Evolutionary conservation across 2,329 filamentous ascomycete genomes (phyloP).

Genomic region (Arthrobotrys pseudoclavata): DNA sequence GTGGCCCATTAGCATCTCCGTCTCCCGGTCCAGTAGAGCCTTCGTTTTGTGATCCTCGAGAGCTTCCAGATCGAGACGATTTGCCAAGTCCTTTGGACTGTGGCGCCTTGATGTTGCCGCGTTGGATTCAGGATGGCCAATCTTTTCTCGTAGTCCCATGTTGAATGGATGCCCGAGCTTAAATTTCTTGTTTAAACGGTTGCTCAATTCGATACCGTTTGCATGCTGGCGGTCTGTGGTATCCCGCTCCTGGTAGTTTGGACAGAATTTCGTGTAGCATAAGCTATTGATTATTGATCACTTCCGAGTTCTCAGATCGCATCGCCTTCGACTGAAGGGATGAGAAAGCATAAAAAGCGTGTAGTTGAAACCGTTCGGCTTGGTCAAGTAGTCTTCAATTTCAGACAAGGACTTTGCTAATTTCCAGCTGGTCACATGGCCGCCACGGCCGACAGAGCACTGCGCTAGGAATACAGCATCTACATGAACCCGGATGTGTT

Average conservation of each 20-base stretch:
- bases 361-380: neutral
- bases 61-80: too few relatives aligned
- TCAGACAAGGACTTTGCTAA: neutral
- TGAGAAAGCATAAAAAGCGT: neutral
- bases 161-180: neutral
- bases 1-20: too few relatives aligned
- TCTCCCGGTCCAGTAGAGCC: too few relatives aligned
- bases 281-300: neutral
- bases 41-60: too few relatives aligned
- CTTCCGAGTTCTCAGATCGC: neutral
- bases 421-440: neutral
- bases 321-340: neutral
- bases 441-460: neutral
- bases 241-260: neutral
- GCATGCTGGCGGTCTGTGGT: neutral
- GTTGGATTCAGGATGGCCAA: too few relatives aligned
- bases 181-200: neutral
- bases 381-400: neutral
- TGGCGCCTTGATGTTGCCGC: too few relatives aligned
- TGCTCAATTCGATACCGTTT: neutral
- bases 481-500: neutral
- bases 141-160: neutral
- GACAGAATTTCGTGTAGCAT: neutral
- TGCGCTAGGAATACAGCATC: neutral
- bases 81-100: too few relatives aligned